phyloP scores from a whole-genome alignment of 2,329 filamentous ascomycete genomes.

The Pseudocercospora fuligena region DNA sequence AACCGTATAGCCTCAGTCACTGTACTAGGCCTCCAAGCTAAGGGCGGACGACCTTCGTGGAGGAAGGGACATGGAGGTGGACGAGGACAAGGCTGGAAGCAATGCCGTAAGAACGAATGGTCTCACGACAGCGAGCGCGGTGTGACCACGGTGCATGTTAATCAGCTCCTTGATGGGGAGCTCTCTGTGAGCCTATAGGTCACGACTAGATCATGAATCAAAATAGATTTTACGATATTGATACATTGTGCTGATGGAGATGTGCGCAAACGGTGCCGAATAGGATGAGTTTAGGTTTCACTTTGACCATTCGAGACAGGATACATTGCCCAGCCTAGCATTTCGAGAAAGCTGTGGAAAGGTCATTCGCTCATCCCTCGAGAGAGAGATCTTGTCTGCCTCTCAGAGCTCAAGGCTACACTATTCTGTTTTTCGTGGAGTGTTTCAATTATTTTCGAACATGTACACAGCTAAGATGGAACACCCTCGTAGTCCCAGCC shows the following conservation, averaged over 20 bases:
- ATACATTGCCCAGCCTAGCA: neutral
- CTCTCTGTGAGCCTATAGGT: constrained; percentile 15
- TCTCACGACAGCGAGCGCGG: constrained; percentile 10
- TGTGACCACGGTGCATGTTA: constrained; percentile 12
- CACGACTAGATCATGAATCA: neutral
- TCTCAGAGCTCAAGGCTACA: neutral
- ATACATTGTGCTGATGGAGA: too few relatives aligned
- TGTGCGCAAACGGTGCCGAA: too few relatives aligned
- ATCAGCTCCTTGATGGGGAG: constrained; percentile 18
- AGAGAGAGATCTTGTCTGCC: too few relatives aligned
- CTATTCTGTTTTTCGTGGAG: neutral
- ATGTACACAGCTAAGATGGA: constrained; percentile 46
- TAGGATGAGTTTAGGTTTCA: too few relatives aligned
- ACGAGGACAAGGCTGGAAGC: constrained; percentile 8
- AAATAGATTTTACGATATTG: too few relatives aligned
- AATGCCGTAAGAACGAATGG: constrained; percentile 9
- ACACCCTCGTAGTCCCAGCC: constrained; percentile 73
- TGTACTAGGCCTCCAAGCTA: constrained; percentile 9
- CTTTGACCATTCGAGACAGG: neutral
- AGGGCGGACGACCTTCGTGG: constrained; percentile 12
- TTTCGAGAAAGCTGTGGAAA: neutral
- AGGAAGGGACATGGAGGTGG: constrained; percentile 4
- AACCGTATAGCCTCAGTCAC: constrained; percentile 16
- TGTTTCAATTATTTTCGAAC: neutral
- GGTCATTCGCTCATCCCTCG: neutral